Evolutionary conservation across 352 stramenopile species (phyloP).

Genomic region (Thraustochytrium sp.): DNA sequence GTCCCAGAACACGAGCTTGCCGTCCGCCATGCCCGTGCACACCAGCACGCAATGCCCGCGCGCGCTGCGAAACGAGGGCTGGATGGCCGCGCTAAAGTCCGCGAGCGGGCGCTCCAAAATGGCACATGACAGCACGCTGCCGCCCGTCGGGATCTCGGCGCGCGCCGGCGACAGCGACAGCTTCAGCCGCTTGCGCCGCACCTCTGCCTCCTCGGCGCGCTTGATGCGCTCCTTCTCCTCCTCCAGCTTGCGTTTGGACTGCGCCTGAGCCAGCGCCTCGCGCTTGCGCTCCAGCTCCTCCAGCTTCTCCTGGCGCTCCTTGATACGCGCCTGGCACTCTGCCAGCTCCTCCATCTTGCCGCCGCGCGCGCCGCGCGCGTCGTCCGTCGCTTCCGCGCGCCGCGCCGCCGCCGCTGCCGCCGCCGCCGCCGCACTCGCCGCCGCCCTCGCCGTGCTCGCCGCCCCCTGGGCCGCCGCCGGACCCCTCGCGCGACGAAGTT

Average conservation of each 20-base stretch:
- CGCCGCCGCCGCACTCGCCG: no score
- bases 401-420: no score
- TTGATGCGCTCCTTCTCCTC: constrained; percentile 46
- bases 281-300: constrained; percentile 23
- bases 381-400: no score
- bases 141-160: neutral
- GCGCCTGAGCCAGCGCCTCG: neutral
- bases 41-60: neutral
- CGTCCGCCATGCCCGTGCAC: neutral
- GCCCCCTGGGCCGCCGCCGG: no score
- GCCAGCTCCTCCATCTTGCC: constrained; percentile 18
- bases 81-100: neutral
- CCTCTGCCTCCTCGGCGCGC: constrained; percentile 23
- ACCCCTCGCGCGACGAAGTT: no score
- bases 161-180: neutral
- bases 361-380: neutral
- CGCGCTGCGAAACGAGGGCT: neutral
- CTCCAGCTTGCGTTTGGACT: constrained; percentile 24
- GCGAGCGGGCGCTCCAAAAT: neutral
- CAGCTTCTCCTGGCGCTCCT: constrained; percentile 31
- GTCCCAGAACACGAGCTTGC: constrained; percentile 1
- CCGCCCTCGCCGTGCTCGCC: no score
- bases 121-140: neutral
- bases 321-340: neutral
- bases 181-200: constrained; percentile 8